Evolutionary conservation across 2,329 filamentous ascomycete species (phyloP).

Genomic region (Colletotrichum graminicola): DNA sequence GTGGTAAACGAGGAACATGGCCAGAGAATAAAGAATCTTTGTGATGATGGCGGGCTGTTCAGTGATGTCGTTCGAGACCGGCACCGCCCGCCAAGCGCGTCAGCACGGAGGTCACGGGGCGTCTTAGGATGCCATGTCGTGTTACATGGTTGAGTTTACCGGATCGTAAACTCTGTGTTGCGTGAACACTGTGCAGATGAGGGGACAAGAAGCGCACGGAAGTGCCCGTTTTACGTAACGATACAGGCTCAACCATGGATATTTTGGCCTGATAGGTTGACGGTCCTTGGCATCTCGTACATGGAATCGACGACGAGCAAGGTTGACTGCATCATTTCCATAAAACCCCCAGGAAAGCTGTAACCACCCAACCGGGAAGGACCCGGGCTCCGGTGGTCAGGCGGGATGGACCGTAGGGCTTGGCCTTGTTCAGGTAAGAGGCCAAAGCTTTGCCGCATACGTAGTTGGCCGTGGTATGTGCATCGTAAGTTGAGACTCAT

Average conservation of each 20-base stretch:
- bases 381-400: slow-evolving; percentile 38
- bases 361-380: slow-evolving; percentile 26
- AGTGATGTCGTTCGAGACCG: slow-evolving; percentile 5
- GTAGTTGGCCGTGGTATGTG: background rate
- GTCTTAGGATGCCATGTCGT: slow-evolving; percentile 17
- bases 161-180: slow-evolving; percentile 16
- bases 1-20: background rate
- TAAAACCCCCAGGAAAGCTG: background rate
- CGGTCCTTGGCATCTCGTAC: slow-evolving; percentile 39
- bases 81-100: slow-evolving; percentile 3
- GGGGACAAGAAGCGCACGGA: slow-evolving; percentile 35
- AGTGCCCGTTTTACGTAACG: slow-evolving; percentile 40
- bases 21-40: background rate
- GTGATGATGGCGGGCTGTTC: background rate
- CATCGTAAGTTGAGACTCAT: background rate
- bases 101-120: slow-evolving; percentile 27
- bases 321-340: slow-evolving; percentile 14
- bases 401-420: slow-evolving; percentile 32
- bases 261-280: slow-evolving; percentile 24
- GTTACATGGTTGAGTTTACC: slow-evolving; percentile 24
- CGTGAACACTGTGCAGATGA: slow-evolving; percentile 15
- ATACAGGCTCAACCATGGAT: slow-evolving; percentile 26
- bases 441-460: slow-evolving; percentile 8
- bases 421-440: background rate
- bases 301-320: slow-evolving; percentile 19